phyloP scores from a whole-genome alignment of 202 grass and related monocot species.

The Musa balbisiana region DNA sequence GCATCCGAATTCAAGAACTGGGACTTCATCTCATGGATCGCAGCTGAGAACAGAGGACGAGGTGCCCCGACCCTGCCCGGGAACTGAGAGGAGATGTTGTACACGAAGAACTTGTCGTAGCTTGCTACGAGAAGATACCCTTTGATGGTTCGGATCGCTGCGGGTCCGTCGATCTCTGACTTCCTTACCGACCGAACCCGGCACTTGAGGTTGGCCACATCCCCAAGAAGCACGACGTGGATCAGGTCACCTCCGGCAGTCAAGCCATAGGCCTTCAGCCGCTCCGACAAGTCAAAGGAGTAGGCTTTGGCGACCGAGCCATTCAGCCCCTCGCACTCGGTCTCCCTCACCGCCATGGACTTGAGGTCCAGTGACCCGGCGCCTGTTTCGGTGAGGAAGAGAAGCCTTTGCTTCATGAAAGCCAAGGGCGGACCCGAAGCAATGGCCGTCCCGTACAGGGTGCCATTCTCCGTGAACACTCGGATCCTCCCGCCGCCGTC shows the following conservation, averaged over 20 bases:
- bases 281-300: constrained; percentile 24
- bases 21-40: constrained; percentile 72
- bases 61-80: constrained; percentile 72
- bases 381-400: constrained; percentile 7
- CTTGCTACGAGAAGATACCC: constrained; percentile 72
- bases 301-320: constrained; percentile 37
- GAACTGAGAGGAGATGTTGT: constrained; percentile 84
- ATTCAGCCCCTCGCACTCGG: constrained; percentile 76
- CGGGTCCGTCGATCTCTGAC: constrained; percentile 49
- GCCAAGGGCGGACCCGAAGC: constrained; percentile 35
- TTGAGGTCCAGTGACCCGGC: background rate
- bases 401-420: constrained; percentile 9
- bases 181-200: constrained; percentile 62
- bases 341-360: constrained; percentile 24
- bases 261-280: constrained; percentile 89
- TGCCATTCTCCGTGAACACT: constrained; percentile 95
- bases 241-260: constrained; percentile 63
- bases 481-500: constrained; percentile 69
- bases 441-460: constrained; percentile 80
- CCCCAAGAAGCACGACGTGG: constrained; percentile 83
- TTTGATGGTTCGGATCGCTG: constrained; percentile 68
- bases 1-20: constrained; percentile 44
- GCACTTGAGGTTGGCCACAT: constrained; percentile 74
- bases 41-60: constrained; percentile 44
- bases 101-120: constrained; percentile 78